phyloP scores from a whole-genome alignment of 2,329 filamentous ascomycete genomes.

The Pestalotiopsis sp. region DNA sequence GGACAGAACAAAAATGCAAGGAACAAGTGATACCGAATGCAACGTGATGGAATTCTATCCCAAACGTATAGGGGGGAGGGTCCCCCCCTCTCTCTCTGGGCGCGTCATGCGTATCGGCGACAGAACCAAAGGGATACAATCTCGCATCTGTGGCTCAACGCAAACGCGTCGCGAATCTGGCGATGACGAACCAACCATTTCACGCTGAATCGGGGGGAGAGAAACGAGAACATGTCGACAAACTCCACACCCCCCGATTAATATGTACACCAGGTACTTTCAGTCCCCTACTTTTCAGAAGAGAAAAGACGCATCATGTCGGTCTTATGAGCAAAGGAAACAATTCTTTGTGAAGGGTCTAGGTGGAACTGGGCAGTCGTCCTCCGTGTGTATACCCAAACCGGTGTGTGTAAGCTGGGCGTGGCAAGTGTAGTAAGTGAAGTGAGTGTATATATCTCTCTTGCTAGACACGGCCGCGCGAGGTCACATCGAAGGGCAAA shows the following conservation, averaged over 20 bases:
- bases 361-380: background rate
- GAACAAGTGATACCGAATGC: constrained; percentile 12
- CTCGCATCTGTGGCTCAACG: background rate
- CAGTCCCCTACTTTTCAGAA: too few species aligned
- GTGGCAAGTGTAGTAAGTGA: background rate
- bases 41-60: constrained; percentile 9
- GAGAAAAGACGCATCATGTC: too few species aligned
- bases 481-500: background rate
- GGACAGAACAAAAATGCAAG: constrained; percentile 1
- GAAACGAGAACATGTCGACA: background rate
- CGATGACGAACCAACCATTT: background rate
- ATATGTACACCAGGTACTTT: background rate
- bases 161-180: background rate
- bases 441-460: background rate
- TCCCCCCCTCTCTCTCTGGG: background rate
- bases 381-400: background rate
- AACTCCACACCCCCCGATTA: background rate
- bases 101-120: constrained; percentile 11
- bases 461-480: constrained; percentile 3
- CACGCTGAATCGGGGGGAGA: background rate
- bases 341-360: background rate
- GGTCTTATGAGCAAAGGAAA: background rate
- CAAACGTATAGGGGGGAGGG: background rate
- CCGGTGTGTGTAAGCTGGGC: background rate
- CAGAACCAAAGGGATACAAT: background rate